Conservation (phyloP, 257 asterid species). For the Jacaranda copaia region DNA sequence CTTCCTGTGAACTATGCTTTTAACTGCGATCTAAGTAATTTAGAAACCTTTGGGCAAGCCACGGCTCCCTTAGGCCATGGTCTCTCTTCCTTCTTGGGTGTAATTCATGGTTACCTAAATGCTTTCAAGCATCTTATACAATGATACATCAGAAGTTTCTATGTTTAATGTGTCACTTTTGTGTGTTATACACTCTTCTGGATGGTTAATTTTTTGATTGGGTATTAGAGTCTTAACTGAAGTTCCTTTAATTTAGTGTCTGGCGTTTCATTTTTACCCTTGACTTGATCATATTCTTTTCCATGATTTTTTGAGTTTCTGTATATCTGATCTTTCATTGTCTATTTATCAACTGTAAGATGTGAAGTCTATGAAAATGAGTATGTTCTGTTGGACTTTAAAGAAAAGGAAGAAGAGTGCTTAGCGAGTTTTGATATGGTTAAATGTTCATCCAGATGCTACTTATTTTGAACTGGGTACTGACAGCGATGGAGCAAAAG, state of each 20-base stretch:
- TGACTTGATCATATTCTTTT: background rate
- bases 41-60: background rate
- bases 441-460: background rate
- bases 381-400: background rate
- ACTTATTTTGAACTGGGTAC: background rate
- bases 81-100: background rate
- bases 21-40: background rate
- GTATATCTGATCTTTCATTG: background rate
- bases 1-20: too few relatives aligned
- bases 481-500: slow-evolving; percentile 10
- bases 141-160: background rate
- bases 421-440: background rate
- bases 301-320: slow-evolving; percentile 1
- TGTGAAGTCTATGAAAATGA: background rate
- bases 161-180: background rate
- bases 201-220: background rate
- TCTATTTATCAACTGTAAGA: background rate
- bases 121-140: background rate
- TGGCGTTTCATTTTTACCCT: background rate
- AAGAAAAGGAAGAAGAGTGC: background rate
- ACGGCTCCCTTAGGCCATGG: background rate
- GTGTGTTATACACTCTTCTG: background rate
- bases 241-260: background rate
- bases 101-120: background rate
- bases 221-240: background rate